These are phyloP conservation scores for Grigorovia transvaalensis DNA, from an alignment of 805 yeast genomes.

Conservation along the genomic window DNA sequence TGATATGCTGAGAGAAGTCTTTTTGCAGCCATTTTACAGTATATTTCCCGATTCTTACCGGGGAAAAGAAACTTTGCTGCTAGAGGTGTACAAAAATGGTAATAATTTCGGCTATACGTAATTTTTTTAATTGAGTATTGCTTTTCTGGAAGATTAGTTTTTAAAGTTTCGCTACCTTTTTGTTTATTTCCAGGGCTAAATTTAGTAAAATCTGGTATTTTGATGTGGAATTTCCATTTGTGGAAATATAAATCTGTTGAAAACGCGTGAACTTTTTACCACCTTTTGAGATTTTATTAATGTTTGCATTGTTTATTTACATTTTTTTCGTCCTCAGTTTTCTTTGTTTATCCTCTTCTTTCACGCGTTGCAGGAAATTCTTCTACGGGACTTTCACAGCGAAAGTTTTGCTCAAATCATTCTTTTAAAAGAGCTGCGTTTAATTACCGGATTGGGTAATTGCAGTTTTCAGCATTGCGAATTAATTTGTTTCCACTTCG, in stretches of 20 bases:
- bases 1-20: background rate
- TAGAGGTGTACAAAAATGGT: background rate
- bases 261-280: background rate
- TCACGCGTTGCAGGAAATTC: background rate
- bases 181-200: background rate
- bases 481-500: background rate
- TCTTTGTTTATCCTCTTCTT: background rate
- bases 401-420: too few relatives aligned
- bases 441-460: background rate
- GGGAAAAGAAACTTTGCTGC: background rate
- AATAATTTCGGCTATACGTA: background rate
- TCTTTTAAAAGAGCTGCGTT: background rate
- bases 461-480: background rate
- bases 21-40: background rate
- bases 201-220: background rate
- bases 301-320: background rate
- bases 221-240: background rate
- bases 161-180: background rate
- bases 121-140: too few relatives aligned
- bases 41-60: background rate
- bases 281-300: too few relatives aligned
- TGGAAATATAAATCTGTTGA: background rate
- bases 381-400: background rate
- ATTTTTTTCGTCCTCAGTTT: background rate
- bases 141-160: too few relatives aligned